These are phyloP conservation scores for Agaricus blazei DNA, from an alignment of 768 basidiomycete species.

Conservation along the genomic window DNA sequence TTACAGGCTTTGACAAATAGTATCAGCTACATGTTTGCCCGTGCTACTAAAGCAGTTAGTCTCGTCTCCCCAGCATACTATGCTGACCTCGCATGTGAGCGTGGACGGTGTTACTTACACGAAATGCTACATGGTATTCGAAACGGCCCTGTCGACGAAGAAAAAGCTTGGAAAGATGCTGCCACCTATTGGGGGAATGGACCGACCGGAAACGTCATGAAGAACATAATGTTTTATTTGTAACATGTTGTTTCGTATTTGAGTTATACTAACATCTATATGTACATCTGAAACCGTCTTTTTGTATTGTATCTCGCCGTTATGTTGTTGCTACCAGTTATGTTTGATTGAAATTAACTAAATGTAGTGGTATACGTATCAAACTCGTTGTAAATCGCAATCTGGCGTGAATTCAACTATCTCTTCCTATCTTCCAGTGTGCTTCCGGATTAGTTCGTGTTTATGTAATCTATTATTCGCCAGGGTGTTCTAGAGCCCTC, in stretches of 20 bases:
- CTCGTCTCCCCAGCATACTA: constrained; percentile 80
- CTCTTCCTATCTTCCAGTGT: not conserved
- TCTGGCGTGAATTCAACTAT: too few species aligned
- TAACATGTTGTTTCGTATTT: constrained; percentile 18
- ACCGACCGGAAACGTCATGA: constrained; percentile 42
- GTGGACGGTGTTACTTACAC: constrained; percentile 71
- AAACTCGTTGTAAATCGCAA: too few species aligned
- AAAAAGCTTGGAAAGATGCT: constrained; percentile 52
- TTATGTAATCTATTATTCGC: not conserved
- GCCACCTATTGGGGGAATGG: constrained; percentile 49
- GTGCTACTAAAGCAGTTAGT: constrained; percentile 85
- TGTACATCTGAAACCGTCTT: not conserved
- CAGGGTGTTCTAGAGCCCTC: not conserved
- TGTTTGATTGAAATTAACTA: too few species aligned
- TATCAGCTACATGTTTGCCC: constrained; percentile 75
- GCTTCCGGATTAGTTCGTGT: not conserved
- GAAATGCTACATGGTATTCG: constrained; percentile 54
- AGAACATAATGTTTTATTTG: constrained; percentile 78
- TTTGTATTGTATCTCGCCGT: not conserved
- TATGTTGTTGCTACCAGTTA: too few species aligned
- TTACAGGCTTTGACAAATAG: constrained; percentile 69
- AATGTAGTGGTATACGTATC: too few species aligned
- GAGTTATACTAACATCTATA: not conserved
- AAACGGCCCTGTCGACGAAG: constrained; percentile 28
- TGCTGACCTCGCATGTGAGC: constrained; percentile 62